Percentiles rank a stretch among this genome's conserved stretches.
Conservation (phyloP, 2,329 filamentous ascomycete genomes). For the Aureobasidium mangrovei region DNA sequence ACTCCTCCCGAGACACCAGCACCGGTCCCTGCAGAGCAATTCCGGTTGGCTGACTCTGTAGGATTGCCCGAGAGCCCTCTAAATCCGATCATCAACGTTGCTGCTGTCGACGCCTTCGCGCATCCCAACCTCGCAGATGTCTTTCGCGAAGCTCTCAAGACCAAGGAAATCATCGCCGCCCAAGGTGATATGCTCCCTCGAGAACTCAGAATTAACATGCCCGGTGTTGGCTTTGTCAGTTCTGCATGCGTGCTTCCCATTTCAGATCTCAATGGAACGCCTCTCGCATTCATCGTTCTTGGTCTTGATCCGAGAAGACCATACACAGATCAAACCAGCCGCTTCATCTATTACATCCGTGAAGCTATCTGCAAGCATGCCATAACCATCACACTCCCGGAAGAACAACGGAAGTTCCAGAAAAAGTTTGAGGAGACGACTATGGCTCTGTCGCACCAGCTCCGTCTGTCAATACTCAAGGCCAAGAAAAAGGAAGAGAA, state of each 20-base stretch:
- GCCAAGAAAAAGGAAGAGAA: conserved; percentile 23
- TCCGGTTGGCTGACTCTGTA: conserved; percentile 20
- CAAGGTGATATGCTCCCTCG: neutral
- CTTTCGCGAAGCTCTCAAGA: conserved; percentile 12
- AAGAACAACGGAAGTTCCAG: conserved; percentile 17
- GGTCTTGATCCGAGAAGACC: conserved; percentile 32
- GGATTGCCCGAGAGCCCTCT: conserved; percentile 21
- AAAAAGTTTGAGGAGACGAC: conserved; percentile 30
- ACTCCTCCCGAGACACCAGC: neutral
- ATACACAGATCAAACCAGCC: conserved; percentile 22
- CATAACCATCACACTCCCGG: conserved; percentile 25
- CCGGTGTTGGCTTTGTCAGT: neutral
- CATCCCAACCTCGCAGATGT: conserved; percentile 13
- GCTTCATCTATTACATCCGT: neutral
- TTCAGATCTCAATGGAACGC: conserved; percentile 26
- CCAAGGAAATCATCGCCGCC: neutral
- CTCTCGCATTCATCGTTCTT: conserved; percentile 32
- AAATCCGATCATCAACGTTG: conserved; percentile 17
- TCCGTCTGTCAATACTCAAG: conserved; percentile 23
- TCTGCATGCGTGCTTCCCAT: conserved; percentile 14
- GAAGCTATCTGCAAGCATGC: conserved; percentile 23
- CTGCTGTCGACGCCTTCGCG: neutral
- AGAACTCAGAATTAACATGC: neutral
- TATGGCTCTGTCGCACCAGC: conserved; percentile 29
- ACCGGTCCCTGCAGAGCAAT: conserved; percentile 1